These are phyloP conservation scores for Apiospora rasikravindrae DNA, from an alignment of 2,329 filamentous ascomycete genomes.

Conservation along the genomic window DNA sequence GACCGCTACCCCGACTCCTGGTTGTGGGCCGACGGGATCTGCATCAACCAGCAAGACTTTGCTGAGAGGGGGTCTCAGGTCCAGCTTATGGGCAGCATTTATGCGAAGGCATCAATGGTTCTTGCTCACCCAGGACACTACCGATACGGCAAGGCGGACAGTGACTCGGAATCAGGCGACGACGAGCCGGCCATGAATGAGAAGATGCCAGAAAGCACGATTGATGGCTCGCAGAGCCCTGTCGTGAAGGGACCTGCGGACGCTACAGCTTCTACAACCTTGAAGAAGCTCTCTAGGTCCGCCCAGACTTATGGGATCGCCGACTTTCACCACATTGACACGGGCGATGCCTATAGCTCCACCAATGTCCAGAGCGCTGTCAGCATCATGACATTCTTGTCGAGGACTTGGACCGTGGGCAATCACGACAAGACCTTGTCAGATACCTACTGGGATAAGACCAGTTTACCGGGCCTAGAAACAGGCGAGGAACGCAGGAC, in stretches of 20 bases:
- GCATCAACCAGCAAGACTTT: neutral
- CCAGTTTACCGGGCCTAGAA: neutral
- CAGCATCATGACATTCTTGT: neutral
- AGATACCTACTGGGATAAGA: neutral
- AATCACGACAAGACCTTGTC: neutral
- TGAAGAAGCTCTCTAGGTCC: too few species aligned
- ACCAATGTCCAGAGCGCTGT: neutral
- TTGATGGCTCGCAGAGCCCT: too few species aligned
- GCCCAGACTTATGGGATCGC: neutral
- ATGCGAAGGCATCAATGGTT: neutral
- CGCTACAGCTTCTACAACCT: too few species aligned
- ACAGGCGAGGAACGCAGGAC: neutral
- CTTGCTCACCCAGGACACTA: neutral
- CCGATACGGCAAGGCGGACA: neutral
- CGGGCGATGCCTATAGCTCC: neutral
- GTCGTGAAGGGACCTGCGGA: neutral
- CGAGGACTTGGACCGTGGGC: neutral
- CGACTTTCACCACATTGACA: neutral
- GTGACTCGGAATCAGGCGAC: too few species aligned
- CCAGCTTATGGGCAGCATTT: neutral
- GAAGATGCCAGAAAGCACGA: neutral
- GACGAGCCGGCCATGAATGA: neutral
- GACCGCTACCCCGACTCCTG: neutral
- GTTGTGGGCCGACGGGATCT: neutral
- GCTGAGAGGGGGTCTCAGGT: neutral